Percentiles rank a stretch among this genome's conserved stretches.
Evolutionary conservation across 495 filamentous ascomycete species (phyloP).

Genomic region (Bathelium albidoporum): DNA sequence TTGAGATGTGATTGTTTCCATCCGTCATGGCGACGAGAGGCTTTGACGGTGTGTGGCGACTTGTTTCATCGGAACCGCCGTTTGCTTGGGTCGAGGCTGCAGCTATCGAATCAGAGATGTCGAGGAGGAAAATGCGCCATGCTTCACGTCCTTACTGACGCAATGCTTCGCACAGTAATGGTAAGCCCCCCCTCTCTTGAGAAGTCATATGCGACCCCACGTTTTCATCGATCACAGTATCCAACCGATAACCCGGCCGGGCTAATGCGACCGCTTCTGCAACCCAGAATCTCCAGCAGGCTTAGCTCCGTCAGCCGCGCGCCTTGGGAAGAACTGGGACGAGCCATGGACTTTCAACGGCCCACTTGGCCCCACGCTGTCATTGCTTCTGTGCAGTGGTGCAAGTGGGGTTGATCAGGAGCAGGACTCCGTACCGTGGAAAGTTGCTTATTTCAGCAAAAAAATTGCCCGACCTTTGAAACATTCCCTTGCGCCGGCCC

Average conservation of each 20-base stretch:
- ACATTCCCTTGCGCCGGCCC: not conserved
- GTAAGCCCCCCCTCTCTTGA: not conserved
- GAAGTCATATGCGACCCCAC: not conserved
- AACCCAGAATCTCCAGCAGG: not conserved
- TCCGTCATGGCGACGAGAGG: not conserved
- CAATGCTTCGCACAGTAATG: not conserved
- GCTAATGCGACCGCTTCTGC: not conserved
- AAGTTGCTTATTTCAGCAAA: not conserved
- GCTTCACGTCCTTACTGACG: not conserved
- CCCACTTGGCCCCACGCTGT: not conserved
- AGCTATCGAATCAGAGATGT: not conserved
- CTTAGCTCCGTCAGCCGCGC: slow-evolving; percentile 2
- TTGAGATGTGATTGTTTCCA: not conserved
- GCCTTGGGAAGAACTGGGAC: not conserved
- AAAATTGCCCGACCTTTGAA: not conserved
- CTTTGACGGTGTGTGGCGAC: not conserved
- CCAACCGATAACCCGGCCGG: not conserved
- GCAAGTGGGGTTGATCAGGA: not conserved
- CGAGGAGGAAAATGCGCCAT: not conserved
- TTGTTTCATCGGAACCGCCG: not conserved
- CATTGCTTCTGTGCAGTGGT: not conserved
- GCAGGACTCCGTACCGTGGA: not conserved
- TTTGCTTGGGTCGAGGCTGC: not conserved
- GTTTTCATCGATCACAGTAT: no score
- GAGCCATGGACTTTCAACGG: not conserved